Evolutionary conservation across 495 filamentous ascomycete genomes (phyloP), one percentile per base, ranked within the genome.

Genomic region (Podospora didyma): DNA sequence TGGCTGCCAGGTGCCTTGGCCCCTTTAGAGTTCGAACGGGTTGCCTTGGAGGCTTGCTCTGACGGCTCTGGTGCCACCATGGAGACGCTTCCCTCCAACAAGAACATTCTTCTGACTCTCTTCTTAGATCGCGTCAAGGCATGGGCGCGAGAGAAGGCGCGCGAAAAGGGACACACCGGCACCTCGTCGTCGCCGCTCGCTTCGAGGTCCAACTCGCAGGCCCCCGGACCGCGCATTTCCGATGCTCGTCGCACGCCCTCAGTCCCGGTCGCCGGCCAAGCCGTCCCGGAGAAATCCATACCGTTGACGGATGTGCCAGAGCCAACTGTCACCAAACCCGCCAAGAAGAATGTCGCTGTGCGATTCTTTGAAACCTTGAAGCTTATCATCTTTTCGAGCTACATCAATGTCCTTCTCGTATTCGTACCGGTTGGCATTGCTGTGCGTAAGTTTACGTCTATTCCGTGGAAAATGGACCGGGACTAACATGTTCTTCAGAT

Each of bases 361-460:
- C 75, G 81, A 51, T 82, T 86, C 56, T 78, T 67, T 62, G 41
- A 56, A 41, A 75, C 77, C 51, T 66, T 73, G 45, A 83, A 79
- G 69, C 62, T 75, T 37, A 78, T 86, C 57, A 49, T 89, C 31
- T 69, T 83, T 37, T 75, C 79, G 42, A 90, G 86, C 75, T 89
- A 84, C 80, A 70, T 94, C 70, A 93, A 94, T 69, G 60, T 88
- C 22, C 79, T 92, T 58, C 75, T 94, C 58, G 70, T 91, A 44
- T 91, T 90, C 67, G 89, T 94, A 7, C 89, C 89, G 0, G 75
- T 86, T 53, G 89, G 88, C 57, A 91, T 94, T 54, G 83, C 78
- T 56, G 76, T 83, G 49, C 86, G 61, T 81, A 80, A 22, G 75
- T 78, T 20, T 23, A 51, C n/a, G 41, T 49, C 52, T 2, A 50